phyloP scores from a whole-genome alignment of 495 filamentous ascomycete genomes.

The Symbiotaphrina buchneri region DNA sequence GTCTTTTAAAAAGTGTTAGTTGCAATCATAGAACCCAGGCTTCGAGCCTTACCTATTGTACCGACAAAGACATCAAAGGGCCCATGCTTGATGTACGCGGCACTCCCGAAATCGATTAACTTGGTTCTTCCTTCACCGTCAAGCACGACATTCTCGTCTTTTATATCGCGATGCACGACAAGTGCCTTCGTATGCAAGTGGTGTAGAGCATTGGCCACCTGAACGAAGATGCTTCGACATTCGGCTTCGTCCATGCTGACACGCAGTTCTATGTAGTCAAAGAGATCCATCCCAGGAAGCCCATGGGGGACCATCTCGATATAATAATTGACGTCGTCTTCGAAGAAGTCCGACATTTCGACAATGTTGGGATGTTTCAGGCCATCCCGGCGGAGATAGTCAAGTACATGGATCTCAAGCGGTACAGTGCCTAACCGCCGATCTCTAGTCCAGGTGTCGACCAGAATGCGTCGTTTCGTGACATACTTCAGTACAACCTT shows the following conservation, averaged over 20 bases:
- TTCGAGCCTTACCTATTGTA: conserved; percentile 57
- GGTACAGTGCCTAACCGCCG: conserved; percentile 88
- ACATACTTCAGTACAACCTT: conserved; percentile 96
- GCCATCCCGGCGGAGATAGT: conserved; percentile 76
- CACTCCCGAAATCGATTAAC: conserved; percentile 93
- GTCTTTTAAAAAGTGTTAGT: conserved; percentile 34
- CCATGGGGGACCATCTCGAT: conserved; percentile 98
- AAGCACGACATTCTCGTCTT: conserved; percentile 92
- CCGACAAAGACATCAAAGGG: conserved; percentile 99
- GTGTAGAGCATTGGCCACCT: conserved; percentile 73
- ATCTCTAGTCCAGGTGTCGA: conserved; percentile 97
- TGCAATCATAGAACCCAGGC: neutral
- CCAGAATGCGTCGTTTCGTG: conserved; percentile 87
- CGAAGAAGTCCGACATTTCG: conserved; percentile 97
- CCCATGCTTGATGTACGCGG: conserved; percentile 92
- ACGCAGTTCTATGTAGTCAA: conserved; percentile 94
- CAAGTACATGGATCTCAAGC: conserved; percentile 89
- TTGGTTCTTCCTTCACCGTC: conserved; percentile 94
- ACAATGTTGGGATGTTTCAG: conserved; percentile 88
- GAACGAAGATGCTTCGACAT: conserved; percentile 83
- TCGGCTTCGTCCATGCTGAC: conserved; percentile 92
- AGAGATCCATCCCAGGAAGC: conserved; percentile 93
- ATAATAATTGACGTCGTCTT: conserved; percentile 95
- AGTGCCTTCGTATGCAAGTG: conserved; percentile 80
- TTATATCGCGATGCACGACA: conserved; percentile 95